These are phyloP conservation scores for Elaeis guineensis DNA, from an alignment of 176 grass and related monocot genomes.

Conservation along the genomic window DNA sequence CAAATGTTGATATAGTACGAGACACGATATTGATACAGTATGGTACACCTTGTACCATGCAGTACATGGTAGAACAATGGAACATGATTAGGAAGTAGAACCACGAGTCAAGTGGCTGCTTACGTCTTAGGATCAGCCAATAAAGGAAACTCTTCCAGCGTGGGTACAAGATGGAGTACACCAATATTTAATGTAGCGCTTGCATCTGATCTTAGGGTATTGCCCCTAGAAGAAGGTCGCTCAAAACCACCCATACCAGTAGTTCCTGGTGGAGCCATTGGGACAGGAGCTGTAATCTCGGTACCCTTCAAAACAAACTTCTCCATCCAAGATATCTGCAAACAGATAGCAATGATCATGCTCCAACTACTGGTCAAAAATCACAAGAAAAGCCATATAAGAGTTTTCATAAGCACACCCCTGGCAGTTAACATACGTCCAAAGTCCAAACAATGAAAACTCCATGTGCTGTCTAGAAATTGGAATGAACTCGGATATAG, in stretches of 20 bases:
- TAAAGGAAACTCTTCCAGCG: constrained; percentile 86
- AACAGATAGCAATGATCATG: not conserved
- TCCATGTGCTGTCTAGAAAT: no score
- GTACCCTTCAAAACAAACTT: constrained; percentile 97
- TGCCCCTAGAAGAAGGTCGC: constrained; percentile 71
- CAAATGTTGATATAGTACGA: no score
- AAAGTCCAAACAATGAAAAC: no score
- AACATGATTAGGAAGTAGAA: no score
- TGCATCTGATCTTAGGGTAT: constrained; percentile 80
- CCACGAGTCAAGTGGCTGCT: constrained; percentile 12
- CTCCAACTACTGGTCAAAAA: no score
- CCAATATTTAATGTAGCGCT: constrained; percentile 87
- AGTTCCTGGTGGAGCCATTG: constrained; percentile 77
- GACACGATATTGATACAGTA: no score
- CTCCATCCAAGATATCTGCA: constrained; percentile 99
- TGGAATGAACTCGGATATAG: no score
- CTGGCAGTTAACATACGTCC: no score
- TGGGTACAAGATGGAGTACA: constrained; percentile 91
- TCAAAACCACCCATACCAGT: constrained; percentile 99
- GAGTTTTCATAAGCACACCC: no score
- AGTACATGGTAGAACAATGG: no score
- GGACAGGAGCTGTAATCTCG: constrained; percentile 91
- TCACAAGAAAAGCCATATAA: no score
- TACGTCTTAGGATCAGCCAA: constrained; percentile 86
- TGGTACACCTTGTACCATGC: no score